phyloP scores from a whole-genome alignment of 202 grass and related monocot genomes.

The Eragrostis tef region DNA sequence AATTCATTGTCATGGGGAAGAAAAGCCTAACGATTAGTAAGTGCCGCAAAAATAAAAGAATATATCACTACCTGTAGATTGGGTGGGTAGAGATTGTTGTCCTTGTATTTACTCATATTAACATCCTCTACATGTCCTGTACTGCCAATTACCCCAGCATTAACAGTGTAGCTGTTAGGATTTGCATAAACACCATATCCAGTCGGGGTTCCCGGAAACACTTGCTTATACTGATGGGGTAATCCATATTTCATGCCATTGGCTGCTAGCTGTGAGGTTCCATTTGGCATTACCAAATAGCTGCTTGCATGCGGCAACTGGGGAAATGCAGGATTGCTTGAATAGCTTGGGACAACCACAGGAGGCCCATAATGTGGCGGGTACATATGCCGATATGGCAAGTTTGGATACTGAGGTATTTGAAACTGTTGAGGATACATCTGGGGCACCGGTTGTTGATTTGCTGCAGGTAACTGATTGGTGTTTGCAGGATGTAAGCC shows the following conservation, averaged over 20 bases:
- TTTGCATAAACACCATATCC: constrained; percentile 71
- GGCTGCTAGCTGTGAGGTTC: constrained; percentile 58
- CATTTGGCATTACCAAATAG: constrained; percentile 81
- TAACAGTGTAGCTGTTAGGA: constrained; percentile 67
- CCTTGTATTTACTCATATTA: constrained; percentile 73
- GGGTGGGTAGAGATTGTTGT: constrained; percentile 65
- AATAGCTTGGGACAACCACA: constrained; percentile 72
- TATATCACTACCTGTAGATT: constrained; percentile 62
- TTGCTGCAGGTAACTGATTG: constrained; percentile 49
- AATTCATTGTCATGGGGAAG: not conserved
- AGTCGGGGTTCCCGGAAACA: constrained; percentile 63
- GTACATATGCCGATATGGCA: constrained; percentile 76
- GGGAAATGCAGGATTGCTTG: constrained; percentile 71
- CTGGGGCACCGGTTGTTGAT: constrained; percentile 59
- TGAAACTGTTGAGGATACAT: constrained; percentile 73
- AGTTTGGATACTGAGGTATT: constrained; percentile 75
- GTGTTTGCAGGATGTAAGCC: constrained; percentile 46
- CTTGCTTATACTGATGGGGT: constrained; percentile 70
- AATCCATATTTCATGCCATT: constrained; percentile 71
- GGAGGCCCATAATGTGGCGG: constrained; percentile 68
- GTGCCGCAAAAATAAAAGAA: not conserved
- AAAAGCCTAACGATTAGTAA: not conserved
- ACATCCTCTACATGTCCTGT: constrained; percentile 58
- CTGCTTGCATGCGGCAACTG: constrained; percentile 60
- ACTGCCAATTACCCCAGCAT: constrained; percentile 55